Evolutionary conservation across 495 filamentous ascomycete species (phyloP).

Genomic region (Penicillium desertorum): DNA sequence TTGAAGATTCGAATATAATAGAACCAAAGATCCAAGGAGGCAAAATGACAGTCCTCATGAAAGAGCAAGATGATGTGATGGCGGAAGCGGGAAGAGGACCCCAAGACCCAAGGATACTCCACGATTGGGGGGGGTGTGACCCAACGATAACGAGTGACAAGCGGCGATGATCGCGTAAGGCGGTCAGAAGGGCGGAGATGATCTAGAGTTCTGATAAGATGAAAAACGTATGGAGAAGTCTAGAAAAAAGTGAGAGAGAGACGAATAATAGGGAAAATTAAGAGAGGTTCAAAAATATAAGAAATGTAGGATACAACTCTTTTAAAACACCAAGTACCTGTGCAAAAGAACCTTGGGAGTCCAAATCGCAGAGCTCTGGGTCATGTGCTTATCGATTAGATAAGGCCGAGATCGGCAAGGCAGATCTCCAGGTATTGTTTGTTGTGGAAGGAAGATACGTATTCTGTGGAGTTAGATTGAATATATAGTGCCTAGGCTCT

Average conservation of each 20-base stretch:
- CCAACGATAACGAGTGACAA: conserved; percentile 41
- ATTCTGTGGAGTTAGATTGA: background rate
- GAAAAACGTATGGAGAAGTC: background rate
- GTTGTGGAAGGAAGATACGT: background rate
- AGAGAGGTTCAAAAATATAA: background rate
- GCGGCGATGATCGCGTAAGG: conserved; percentile 30
- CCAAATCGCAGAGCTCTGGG: conserved; percentile 2
- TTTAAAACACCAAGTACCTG: no score
- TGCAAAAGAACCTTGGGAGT: background rate
- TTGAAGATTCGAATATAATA: conserved; percentile 17
- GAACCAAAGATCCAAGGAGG: conserved; percentile 19
- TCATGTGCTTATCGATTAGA: conserved; percentile 30
- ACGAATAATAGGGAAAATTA: background rate
- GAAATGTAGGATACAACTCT: background rate
- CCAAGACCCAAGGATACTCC: conserved; percentile 34
- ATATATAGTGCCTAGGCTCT: background rate
- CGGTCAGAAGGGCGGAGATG: conserved; percentile 40
- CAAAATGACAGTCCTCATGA: conserved; percentile 24
- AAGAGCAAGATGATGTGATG: conserved; percentile 40
- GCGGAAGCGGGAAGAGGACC: conserved; percentile 17
- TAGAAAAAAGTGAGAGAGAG: background rate
- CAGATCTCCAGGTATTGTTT: conserved; percentile 4
- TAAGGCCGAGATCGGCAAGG: conserved; percentile 23
- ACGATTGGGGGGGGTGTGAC: conserved; percentile 38
- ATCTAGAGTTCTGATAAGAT: conserved; percentile 6